Evolutionary conservation across 2,329 filamentous ascomycete genomes (phyloP).

Genomic region (Plenodomus lindquistii): DNA sequence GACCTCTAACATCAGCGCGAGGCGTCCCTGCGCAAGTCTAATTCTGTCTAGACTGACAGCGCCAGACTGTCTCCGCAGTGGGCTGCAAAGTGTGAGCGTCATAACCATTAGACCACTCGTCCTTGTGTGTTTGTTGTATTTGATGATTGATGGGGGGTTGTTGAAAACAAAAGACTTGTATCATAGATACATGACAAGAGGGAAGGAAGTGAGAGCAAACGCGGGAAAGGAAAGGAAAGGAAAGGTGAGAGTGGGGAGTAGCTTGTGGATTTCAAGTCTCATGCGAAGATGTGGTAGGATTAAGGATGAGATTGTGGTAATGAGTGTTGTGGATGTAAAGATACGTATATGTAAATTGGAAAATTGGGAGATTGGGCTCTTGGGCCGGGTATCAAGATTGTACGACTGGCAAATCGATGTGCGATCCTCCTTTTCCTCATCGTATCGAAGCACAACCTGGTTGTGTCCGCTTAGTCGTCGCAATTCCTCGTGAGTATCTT

Average conservation of each 20-base stretch:
- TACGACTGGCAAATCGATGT: slow-evolving; percentile 22
- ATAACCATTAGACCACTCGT: slow-evolving; percentile 7
- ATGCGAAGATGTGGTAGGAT: too few relatives aligned
- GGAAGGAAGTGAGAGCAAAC: not conserved
- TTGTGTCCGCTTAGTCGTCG: too few relatives aligned
- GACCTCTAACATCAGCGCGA: not conserved
- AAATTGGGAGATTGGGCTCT: slow-evolving; percentile 5
- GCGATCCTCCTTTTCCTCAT: not conserved
- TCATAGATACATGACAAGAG: not conserved
- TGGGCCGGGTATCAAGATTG: slow-evolving; percentile 34
- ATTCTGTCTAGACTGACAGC: not conserved
- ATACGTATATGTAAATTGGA: not conserved
- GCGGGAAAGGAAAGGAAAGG: not conserved
- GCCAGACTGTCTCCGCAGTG: not conserved
- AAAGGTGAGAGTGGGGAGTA: not conserved
- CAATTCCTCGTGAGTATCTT: too few relatives aligned
- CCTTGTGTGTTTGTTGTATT: not conserved
- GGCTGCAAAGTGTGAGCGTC: slow-evolving; percentile 2
- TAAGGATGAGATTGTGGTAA: not conserved
- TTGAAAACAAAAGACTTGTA: not conserved
- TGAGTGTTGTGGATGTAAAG: not conserved
- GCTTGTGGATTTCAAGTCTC: too few relatives aligned
- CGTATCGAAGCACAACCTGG: too few relatives aligned
- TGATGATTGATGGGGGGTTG: too few relatives aligned
- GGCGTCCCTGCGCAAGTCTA: not conserved